Percentiles rank a stretch among this genome's conserved stretches.
These are phyloP conservation scores for Metarhizium anisopliae DNA, from an alignment of 2,329 filamentous ascomycete genomes.

Conservation along the genomic window DNA sequence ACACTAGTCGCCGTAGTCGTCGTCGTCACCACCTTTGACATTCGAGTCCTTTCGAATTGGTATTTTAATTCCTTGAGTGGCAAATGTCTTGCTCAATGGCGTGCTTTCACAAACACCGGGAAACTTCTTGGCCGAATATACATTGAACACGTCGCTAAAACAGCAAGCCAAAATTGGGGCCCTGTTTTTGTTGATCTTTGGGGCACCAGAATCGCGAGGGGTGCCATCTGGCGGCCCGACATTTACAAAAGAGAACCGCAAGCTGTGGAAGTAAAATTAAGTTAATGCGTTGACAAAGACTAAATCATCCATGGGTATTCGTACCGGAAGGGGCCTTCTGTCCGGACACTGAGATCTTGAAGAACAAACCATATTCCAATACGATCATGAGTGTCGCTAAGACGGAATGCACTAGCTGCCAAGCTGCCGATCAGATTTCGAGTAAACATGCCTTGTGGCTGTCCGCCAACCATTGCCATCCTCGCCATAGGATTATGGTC, in stretches of 20 bases:
- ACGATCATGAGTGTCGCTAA: slow-evolving; percentile 70
- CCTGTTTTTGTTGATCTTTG: slow-evolving; percentile 59
- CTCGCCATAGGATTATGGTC: slow-evolving; percentile 22
- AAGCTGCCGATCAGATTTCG: slow-evolving; percentile 90
- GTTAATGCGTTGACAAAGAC: not conserved
- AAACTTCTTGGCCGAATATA: slow-evolving; percentile 97
- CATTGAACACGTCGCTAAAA: slow-evolving; percentile 84
- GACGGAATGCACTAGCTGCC: slow-evolving; percentile 76
- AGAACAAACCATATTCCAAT: slow-evolving; percentile 95
- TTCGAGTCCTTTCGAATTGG: slow-evolving; percentile 83
- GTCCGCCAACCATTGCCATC: slow-evolving; percentile 31
- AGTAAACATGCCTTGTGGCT: slow-evolving; percentile 79
- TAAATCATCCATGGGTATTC: slow-evolving; percentile 5
- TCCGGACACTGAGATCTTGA: slow-evolving; percentile 89
- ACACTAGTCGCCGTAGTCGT: slow-evolving; percentile 30
- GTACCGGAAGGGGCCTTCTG: slow-evolving; percentile 84
- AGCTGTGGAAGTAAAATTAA: slow-evolving; percentile 27
- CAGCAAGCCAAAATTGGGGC: slow-evolving; percentile 76
- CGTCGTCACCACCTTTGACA: slow-evolving; percentile 41
- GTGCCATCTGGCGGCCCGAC: slow-evolving; percentile 48
- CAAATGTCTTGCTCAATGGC: slow-evolving; percentile 82
- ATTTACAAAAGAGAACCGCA: slow-evolving; percentile 72
- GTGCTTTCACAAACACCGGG: slow-evolving; percentile 96
- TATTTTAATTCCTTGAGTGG: slow-evolving; percentile 90
- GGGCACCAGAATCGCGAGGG: slow-evolving; percentile 28